Conservation (phyloP, 2,329 filamentous ascomycete genomes). For the Trichothecium sympodiale region DNA sequence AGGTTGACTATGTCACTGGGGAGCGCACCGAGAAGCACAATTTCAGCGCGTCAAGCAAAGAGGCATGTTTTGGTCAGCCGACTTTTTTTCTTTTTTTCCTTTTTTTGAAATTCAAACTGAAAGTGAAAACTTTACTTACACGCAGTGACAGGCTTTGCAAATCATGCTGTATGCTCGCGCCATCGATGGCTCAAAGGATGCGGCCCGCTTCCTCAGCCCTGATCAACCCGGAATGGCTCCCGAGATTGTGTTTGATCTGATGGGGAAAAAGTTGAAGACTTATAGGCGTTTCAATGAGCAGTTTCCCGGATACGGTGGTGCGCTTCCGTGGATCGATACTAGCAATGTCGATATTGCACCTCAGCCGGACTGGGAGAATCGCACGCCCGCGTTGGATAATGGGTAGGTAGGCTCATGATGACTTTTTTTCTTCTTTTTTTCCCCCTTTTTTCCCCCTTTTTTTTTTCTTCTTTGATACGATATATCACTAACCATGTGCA, state of each 20-base stretch:
- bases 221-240: conserved; percentile 18
- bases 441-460: too few species aligned
- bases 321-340: conserved; percentile 26
- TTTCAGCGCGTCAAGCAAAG: conserved; percentile 27
- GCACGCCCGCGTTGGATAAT: conserved; percentile 28
- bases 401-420: conserved; percentile 16
- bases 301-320: conserved; percentile 28
- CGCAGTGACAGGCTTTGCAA: conserved; percentile 21
- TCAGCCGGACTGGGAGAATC: conserved; percentile 23
- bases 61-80: too few species aligned
- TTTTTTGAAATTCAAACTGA: too few species aligned
- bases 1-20: conserved; percentile 25
- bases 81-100: too few species aligned
- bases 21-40: conserved; percentile 21
- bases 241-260: conserved; percentile 20
- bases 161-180: conserved; percentile 31
- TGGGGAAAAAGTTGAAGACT: conserved; percentile 25
- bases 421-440: too few species aligned
- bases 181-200: conserved; percentile 22
- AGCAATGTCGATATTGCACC: conserved; percentile 18
- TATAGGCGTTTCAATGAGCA: conserved; percentile 28
- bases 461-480: too few species aligned
- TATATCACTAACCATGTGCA: neutral
- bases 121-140: neutral
- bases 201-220: conserved; percentile 26